phyloP scores from a whole-genome alignment of 139 green algal genomes.

The Chlorella sorokiniana region DNA sequence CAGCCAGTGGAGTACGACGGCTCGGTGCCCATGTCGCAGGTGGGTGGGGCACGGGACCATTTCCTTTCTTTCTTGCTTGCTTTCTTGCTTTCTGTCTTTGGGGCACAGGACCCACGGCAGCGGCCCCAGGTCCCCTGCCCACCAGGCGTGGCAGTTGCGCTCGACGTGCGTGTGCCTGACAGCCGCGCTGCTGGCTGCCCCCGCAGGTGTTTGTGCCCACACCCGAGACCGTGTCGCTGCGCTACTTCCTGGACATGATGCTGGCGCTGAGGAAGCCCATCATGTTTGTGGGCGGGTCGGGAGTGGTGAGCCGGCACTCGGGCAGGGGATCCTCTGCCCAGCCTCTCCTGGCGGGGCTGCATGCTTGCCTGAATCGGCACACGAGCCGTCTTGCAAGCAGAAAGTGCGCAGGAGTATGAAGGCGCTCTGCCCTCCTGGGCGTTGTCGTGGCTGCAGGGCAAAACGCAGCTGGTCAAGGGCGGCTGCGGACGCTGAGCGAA shows the following conservation, averaged over 20 bases:
- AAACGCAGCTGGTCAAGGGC: slow-evolving; percentile 92
- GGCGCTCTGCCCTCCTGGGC: background rate
- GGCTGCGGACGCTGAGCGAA: slow-evolving; percentile 73
- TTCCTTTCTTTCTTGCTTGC: background rate
- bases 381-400: slow-evolving; percentile 2
- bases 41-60: background rate
- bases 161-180: too few species aligned
- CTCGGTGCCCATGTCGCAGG: slow-evolving; percentile 62
- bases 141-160: too few species aligned
- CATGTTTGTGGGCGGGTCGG: slow-evolving; percentile 88
- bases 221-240: slow-evolving; percentile 79
- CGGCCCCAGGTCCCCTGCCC: too few species aligned
- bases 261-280: slow-evolving; percentile 83
- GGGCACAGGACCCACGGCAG: background rate
- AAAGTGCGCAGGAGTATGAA: background rate
- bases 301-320: slow-evolving; percentile 34
- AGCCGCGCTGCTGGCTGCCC: background rate
- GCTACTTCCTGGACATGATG: slow-evolving; percentile 86
- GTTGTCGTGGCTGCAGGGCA: slow-evolving; percentile 44
- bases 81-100: background rate
- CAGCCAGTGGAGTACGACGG: slow-evolving; percentile 77
- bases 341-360: too few species aligned
- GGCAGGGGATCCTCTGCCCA: background rate
- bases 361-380: background rate
- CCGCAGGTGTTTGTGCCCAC: slow-evolving; percentile 84